phyloP scores from a whole-genome alignment of 192 early-diverging fungal species.

The Piromyces sp. region DNA sequence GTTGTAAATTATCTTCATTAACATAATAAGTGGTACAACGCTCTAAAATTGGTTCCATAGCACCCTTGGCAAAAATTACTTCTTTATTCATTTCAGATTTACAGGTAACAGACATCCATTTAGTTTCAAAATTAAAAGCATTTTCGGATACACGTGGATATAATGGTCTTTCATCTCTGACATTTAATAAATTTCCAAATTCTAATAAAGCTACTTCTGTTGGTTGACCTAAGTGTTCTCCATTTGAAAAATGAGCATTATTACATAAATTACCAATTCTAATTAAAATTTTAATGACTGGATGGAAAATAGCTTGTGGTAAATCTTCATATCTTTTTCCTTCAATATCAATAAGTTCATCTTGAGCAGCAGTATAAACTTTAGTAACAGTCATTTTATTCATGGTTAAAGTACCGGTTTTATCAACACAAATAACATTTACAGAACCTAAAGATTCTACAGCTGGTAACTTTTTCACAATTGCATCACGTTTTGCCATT shows the following conservation, averaged over 20 bases:
- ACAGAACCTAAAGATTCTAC: slow-evolving; percentile 90
- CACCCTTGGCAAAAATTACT: slow-evolving; percentile 5
- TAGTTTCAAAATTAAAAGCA: slow-evolving; percentile 85
- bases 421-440: slow-evolving; percentile 89
- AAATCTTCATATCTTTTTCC: slow-evolving; percentile 1
- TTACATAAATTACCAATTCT: slow-evolving; percentile 73
- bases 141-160: slow-evolving; percentile 46
- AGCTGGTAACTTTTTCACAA: slow-evolving; percentile 85
- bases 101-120: slow-evolving; percentile 74
- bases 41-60: slow-evolving; percentile 60
- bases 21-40: slow-evolving; percentile 48
- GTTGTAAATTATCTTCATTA: slow-evolving; percentile 20
- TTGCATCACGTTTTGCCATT: slow-evolving; percentile 80
- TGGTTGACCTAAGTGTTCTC: slow-evolving; percentile 69
- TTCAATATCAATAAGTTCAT: slow-evolving; percentile 3
- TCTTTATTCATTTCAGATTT: neutral
- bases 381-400: slow-evolving; percentile 89
- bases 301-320: slow-evolving; percentile 5
- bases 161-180: slow-evolving; percentile 52
- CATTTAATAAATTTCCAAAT: slow-evolving; percentile 26
- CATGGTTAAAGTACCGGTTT: slow-evolving; percentile 89
- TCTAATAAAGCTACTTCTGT: slow-evolving; percentile 88
- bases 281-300: slow-evolving; percentile 21
- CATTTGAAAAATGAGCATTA: slow-evolving; percentile 55
- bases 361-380: slow-evolving; percentile 17